These are phyloP conservation scores for Clitoria ternatea DNA, from an alignment of 306 rosid species.

Conservation along the genomic window DNA sequence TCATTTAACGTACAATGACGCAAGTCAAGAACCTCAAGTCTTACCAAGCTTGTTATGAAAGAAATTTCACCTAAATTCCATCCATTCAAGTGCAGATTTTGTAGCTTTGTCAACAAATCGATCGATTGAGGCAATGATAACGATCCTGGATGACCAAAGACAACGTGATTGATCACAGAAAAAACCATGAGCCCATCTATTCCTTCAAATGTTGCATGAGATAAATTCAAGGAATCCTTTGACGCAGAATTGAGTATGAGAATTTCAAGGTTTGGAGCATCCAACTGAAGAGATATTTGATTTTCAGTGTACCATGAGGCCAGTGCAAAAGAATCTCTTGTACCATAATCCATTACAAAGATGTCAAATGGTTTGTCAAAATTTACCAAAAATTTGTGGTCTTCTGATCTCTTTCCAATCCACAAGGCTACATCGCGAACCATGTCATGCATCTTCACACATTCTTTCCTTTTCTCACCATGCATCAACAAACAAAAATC, in stretches of 20 bases:
- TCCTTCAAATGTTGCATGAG: neutral
- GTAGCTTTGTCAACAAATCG: conserved; percentile 1
- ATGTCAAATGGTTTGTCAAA: neutral
- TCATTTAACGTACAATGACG: neutral
- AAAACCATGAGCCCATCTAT: neutral
- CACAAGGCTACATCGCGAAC: conserved; percentile 20
- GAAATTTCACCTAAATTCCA: conserved; percentile 6
- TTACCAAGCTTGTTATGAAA: neutral
- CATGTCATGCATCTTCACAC: conserved; percentile 24
- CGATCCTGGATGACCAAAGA: too few relatives aligned
- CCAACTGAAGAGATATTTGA: neutral
- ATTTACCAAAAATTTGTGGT: neutral
- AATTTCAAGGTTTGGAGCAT: conserved; percentile 23
- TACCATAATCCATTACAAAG: neutral
- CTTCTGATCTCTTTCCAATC: neutral
- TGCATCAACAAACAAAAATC: too few relatives aligned
- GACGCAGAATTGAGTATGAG: neutral
- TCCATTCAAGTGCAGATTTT: neutral
- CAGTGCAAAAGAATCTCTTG: conserved; percentile 2
- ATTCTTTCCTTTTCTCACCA: neutral
- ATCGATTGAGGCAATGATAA: neutral
- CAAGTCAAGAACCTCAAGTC: conserved; percentile 23
- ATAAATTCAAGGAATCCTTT: neutral
- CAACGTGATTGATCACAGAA: too few relatives aligned
- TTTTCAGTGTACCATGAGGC: conserved; percentile 1